phyloP scores from a whole-genome alignment of 2,329 filamentous ascomycete genomes.

The Leptoxyphium fumago region DNA sequence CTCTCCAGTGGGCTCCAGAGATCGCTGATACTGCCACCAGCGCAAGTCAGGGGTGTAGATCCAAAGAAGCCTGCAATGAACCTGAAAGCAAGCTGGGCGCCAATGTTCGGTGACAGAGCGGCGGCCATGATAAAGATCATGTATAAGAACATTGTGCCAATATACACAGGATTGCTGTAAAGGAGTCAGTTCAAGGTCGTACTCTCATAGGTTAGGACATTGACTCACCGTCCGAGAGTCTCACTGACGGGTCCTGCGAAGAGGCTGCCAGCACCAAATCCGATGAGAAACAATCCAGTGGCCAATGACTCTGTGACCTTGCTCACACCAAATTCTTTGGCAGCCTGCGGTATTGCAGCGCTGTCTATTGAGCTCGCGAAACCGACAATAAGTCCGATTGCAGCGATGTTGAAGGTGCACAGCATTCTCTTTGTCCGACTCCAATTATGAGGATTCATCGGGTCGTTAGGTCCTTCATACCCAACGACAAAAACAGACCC shows the following conservation, averaged over 20 bases:
- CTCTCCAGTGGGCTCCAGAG: slow-evolving; percentile 34
- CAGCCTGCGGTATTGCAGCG: slow-evolving; percentile 31
- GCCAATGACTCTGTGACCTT: slow-evolving; percentile 37
- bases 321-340: slow-evolving; percentile 32
- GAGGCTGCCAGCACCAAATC: slow-evolving; percentile 33
- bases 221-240: slow-evolving; percentile 18
- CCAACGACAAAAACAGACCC: slow-evolving; percentile 26
- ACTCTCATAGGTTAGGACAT: neutral
- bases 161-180: slow-evolving; percentile 31
- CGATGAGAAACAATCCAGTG: slow-evolving; percentile 26
- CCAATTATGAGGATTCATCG: slow-evolving; percentile 25
- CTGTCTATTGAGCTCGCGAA: slow-evolving; percentile 40
- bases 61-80: slow-evolving; percentile 36
- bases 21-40: slow-evolving; percentile 32
- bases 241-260: slow-evolving; percentile 36
- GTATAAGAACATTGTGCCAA: slow-evolving; percentile 30
- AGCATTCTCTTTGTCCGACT: slow-evolving; percentile 14
- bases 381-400: slow-evolving; percentile 36
- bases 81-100: slow-evolving; percentile 33
- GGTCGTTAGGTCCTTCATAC: slow-evolving; percentile 22
- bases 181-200: slow-evolving; percentile 8
- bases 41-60: slow-evolving; percentile 31
- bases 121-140: slow-evolving; percentile 36
- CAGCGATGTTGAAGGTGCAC: slow-evolving; percentile 21
- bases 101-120: slow-evolving; percentile 33